A percentile compares a stretch with the other conserved stretches of the same genome.
Evolutionary conservation across 148 eudicot species (phyloP).

Genomic region (Vaccinium myrtillus): DNA sequence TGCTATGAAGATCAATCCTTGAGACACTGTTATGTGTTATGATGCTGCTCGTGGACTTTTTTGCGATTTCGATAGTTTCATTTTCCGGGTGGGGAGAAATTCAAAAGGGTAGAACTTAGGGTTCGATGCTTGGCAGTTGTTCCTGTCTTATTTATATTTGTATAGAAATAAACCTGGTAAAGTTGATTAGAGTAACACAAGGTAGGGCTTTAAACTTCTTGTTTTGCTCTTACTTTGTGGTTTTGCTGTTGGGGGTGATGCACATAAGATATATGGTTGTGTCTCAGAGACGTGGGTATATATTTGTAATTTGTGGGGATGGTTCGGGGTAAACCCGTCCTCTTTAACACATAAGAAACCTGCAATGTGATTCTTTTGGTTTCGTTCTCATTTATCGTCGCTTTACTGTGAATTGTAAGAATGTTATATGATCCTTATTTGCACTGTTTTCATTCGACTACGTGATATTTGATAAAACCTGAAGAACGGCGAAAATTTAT

Average conservation of each 20-base stretch:
- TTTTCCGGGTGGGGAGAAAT: conserved; percentile 19
- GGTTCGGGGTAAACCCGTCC: conserved; percentile 13
- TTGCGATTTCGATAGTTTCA: neutral
- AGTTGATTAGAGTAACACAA: conserved; percentile 13
- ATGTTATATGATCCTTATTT: neutral
- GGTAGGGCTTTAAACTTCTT: conserved; percentile 19
- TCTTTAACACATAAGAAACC: neutral
- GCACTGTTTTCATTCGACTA: neutral
- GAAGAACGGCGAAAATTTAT: neutral
- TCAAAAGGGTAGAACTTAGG: neutral
- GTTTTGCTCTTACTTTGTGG: conserved; percentile 16
- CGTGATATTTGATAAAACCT: neutral
- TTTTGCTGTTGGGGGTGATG: conserved; percentile 41
- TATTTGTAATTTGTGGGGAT: conserved; percentile 31
- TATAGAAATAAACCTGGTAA: conserved; percentile 28
- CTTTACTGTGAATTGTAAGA: neutral
- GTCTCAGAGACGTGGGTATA: conserved; percentile 16
- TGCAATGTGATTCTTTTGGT: conserved; percentile 21
- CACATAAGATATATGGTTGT: conserved; percentile 34
- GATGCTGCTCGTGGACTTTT: neutral
- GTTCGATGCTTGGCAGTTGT: conserved; percentile 19
- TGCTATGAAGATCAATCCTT: neutral
- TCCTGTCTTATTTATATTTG: conserved; percentile 21
- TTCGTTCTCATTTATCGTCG: neutral
- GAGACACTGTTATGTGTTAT: too few relatives aligned